A percentile compares a stretch with the other conserved stretches of the same genome.
Conservation (phyloP, 108 stramenopile genomes). For the Cylindrotheca fusiformis region DNA sequence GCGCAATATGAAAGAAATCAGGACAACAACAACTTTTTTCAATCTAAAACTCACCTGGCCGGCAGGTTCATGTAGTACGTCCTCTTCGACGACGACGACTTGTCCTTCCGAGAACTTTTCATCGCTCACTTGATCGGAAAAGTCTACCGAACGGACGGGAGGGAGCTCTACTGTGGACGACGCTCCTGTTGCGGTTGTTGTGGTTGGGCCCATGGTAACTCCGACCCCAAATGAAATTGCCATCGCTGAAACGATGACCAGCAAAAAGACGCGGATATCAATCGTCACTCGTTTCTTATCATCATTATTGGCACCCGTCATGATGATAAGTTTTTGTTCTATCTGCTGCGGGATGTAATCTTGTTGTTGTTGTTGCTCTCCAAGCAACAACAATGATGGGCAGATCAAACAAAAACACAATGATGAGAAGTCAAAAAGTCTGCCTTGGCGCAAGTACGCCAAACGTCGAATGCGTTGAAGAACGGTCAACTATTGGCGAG, state of each 20-base stretch:
- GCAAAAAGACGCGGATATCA: slow-evolving; percentile 76
- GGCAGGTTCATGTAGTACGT: slow-evolving; percentile 33
- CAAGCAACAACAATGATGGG: no score
- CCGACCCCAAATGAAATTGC: slow-evolving; percentile 64
- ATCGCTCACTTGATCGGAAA: background rate
- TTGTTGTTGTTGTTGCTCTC: slow-evolving; percentile 2
- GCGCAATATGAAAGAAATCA: no score
- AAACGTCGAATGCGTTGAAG: no score
- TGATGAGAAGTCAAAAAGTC: no score
- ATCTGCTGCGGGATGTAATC: background rate
- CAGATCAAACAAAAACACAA: no score
- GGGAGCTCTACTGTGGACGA: slow-evolving; percentile 2
- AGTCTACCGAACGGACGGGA: slow-evolving; percentile 16
- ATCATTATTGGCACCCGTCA: background rate
- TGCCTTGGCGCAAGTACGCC: no score
- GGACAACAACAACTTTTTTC: no score
- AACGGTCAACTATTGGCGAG: no score
- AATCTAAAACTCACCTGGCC: slow-evolving; percentile 32
- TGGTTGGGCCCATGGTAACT: slow-evolving; percentile 59
- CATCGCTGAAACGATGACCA: slow-evolving; percentile 68
- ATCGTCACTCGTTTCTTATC: slow-evolving; percentile 16
- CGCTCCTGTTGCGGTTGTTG: slow-evolving; percentile 25
- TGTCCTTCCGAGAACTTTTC: background rate
- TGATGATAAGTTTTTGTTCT: background rate
- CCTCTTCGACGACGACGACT: slow-evolving; percentile 5